Percentiles rank a stretch among this genome's conserved stretches.
Conservation (phyloP, 164 flowering plant genomes). For the Buxus sempervirens region DNA sequence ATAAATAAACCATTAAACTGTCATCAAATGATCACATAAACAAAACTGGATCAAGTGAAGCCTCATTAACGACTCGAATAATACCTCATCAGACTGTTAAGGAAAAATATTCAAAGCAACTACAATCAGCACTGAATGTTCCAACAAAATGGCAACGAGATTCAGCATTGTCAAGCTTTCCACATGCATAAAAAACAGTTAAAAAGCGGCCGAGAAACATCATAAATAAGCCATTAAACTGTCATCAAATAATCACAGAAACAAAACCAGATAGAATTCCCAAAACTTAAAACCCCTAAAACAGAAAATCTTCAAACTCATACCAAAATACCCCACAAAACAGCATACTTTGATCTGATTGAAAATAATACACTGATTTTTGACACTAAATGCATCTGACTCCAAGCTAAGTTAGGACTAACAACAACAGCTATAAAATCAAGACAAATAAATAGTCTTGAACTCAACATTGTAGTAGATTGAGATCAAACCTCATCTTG, state of each 20-base stretch:
- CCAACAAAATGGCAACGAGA: background rate
- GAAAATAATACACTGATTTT: background rate
- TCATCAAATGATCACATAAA: background rate
- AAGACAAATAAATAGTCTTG: background rate
- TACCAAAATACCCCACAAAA: background rate
- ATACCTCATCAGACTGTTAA: slow-evolving; percentile 60
- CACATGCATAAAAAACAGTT: background rate
- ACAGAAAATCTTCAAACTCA: background rate
- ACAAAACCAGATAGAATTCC: slow-evolving; percentile 2
- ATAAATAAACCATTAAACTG: background rate
- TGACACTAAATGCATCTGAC: too few species aligned
- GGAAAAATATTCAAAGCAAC: slow-evolving; percentile 14
- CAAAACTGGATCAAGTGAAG: slow-evolving; percentile 4
- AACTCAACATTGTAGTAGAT: background rate
- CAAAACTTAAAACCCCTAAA: background rate
- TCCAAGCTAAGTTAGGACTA: background rate
- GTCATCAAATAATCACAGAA: background rate
- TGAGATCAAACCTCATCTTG: slow-evolving; percentile 54
- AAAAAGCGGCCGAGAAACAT: background rate
- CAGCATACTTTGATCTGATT: background rate
- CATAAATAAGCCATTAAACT: background rate
- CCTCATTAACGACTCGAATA: slow-evolving; percentile 71
- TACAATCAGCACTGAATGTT: background rate
- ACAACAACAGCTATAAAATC: background rate
- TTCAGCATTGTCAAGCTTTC: background rate